Evolutionary conservation across 2,329 filamentous ascomycete genomes (phyloP), one percentile per base, ranked within the genome.

Genomic region (Amylocarpus encephaloides): DNA sequence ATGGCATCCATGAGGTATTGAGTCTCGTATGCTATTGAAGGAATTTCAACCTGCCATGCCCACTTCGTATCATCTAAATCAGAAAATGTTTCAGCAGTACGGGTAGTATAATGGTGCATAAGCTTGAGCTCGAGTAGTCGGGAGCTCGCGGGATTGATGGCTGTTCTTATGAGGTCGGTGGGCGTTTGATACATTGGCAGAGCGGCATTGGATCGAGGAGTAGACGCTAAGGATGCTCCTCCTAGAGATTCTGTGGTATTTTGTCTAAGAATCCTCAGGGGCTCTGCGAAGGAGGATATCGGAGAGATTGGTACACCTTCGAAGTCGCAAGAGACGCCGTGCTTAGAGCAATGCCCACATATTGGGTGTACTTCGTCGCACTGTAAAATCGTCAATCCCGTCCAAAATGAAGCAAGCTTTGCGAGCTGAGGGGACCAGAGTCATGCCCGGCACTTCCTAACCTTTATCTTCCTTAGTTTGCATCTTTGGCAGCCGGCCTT

Each of bases 401-500:
- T 5, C 38, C n/a, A 13, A 22, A 19, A 16, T 4, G 4, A 19
- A 40, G n/a, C 3, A 40, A 15, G 38, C 38, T 16, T 57, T 48
- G 15, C 30, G 18, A 7, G 34, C 15, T 36, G 42, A 10, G n/a
- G 10, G n/a, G 16, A 30, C 18, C 26, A 16, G 40, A 26, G 1
- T 39, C 30, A 22, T 10, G 30, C 13, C 16, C 18, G 13, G 38
- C n/a, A n/a, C 29, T 19, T 81, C 59, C 49, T 38, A 67, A 83
- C 82, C 78, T 86, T 86, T 63, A 86, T 84, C 67, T 86, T 86
- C 54, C 83, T 73, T 49, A 73, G 71, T 68, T 86, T 86, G 67
- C 83, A 86, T 51, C 79, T 71, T 54, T 76, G 73, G 60, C 83
- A 86, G 41, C 83, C 83, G 46, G 81, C 77, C 58, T 83, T 76